phyloP scores from a whole-genome alignment of 176 grass and related monocot species.

The Musa beccarii region DNA sequence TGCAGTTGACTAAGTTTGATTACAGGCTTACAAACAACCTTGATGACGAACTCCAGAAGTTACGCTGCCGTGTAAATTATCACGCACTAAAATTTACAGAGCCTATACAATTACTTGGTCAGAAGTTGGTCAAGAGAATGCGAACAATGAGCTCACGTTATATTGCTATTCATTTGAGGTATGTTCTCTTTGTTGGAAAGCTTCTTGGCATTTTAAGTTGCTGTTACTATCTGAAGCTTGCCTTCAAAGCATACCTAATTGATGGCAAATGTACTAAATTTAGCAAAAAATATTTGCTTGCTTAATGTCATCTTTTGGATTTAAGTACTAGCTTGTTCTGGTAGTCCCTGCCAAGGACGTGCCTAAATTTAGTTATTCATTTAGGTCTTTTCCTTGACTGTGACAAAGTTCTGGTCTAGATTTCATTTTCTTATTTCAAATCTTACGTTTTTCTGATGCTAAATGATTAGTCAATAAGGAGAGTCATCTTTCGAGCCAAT shows the following conservation, averaged over 20 bases:
- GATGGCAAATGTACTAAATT: too few species aligned
- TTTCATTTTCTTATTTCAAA: too few species aligned
- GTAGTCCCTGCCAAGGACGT: too few species aligned
- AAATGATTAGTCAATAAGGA: too few species aligned
- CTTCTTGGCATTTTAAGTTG: not conserved
- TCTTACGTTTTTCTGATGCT: too few species aligned
- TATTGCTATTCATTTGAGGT: constrained; percentile 89
- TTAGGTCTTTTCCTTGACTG: too few species aligned
- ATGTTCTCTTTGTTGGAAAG: constrained; percentile 5
- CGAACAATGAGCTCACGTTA: constrained; percentile 49
- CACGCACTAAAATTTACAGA: constrained; percentile 79
- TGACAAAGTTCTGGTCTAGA: too few species aligned
- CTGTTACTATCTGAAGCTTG: not conserved
- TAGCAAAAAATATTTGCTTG: too few species aligned
- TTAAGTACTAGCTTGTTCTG: too few species aligned
- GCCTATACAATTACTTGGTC: constrained; percentile 53
- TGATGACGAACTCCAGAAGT: constrained; percentile 71
- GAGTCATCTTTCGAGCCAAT: too few species aligned
- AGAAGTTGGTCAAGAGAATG: constrained; percentile 59
- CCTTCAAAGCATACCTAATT: not conserved
- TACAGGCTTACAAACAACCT: constrained; percentile 75
- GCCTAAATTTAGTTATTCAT: too few species aligned
- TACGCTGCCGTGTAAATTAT: constrained; percentile 85
- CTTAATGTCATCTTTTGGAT: too few species aligned
- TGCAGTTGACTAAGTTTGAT: constrained; percentile 95